Conservation (phyloP, 2,329 filamentous ascomycete genomes). For the Leptographium procerum region DNA sequence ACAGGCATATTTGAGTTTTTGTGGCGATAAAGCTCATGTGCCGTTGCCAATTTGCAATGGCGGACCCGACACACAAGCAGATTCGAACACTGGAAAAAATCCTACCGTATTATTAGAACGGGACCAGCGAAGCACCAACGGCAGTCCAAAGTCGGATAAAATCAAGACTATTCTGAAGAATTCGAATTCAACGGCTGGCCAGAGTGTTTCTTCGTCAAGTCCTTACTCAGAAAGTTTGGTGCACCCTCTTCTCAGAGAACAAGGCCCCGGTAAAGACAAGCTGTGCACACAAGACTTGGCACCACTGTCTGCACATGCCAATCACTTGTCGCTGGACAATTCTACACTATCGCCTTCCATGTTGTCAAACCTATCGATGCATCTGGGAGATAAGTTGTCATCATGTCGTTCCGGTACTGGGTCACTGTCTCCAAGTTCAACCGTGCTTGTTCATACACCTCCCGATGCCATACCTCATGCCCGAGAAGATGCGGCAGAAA, state of each 20-base stretch:
- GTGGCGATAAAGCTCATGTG: background rate
- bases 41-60: background rate
- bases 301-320: background rate
- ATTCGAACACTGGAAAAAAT: background rate
- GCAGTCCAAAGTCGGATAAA: background rate
- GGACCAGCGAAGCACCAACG: background rate
- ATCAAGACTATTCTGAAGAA: conserved; percentile 9
- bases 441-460: background rate
- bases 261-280: background rate
- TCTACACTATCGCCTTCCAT: background rate
- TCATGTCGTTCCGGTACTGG: background rate
- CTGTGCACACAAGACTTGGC: conserved; percentile 5
- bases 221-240: conserved; percentile 1
- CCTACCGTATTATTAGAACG: background rate
- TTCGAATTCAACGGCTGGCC: conserved; percentile 2
- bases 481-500: background rate
- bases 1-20: background rate
- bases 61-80: background rate
- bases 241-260: conserved; percentile 4
- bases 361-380: background rate
- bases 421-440: background rate
- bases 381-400: background rate
- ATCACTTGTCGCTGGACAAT: background rate
- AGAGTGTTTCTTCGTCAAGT: conserved; percentile 1
- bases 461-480: background rate